A percentile compares a stretch with the other conserved stretches of the same genome.
These are phyloP conservation scores for Hibiscus trionum DNA, from an alignment of 345 rosid genomes.

Conservation along the genomic window DNA sequence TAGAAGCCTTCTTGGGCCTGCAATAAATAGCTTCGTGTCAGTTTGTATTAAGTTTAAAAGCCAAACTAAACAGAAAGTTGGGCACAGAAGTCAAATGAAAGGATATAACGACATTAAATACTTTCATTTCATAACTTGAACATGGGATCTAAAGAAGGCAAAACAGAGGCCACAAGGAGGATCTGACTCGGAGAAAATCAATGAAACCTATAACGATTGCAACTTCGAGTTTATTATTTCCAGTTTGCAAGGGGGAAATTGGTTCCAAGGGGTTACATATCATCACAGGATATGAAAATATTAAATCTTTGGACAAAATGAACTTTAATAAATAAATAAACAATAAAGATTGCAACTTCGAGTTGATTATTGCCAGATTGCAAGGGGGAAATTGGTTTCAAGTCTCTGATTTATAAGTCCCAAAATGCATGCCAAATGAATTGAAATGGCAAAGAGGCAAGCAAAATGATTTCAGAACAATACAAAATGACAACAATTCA, in stretches of 20 bases:
- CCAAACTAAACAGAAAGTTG: background rate
- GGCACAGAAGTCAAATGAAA: background rate
- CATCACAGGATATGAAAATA: background rate
- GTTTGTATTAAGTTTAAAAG: constrained; percentile 5
- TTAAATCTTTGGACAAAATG: background rate
- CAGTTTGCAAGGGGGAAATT: too few relatives aligned
- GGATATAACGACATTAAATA: background rate
- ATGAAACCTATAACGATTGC: background rate
- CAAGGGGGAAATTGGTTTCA: background rate
- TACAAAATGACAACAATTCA: too few relatives aligned
- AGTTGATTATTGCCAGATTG: background rate
- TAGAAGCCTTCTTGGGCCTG: constrained; percentile 88
- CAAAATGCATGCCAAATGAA: background rate
- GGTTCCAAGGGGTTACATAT: too few relatives aligned
- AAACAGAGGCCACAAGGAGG: background rate
- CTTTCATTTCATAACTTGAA: background rate
- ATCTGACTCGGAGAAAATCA: background rate
- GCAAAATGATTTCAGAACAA: background rate
- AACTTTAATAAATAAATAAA: too few relatives aligned
- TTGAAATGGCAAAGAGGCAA: background rate
- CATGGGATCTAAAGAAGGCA: background rate
- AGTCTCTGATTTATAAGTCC: too few relatives aligned
- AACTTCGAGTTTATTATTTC: too few relatives aligned
- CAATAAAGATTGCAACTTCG: background rate
- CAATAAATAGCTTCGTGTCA: constrained; percentile 11